phyloP scores from a whole-genome alignment of 352 stramenopile species.

The Phytophthora aleatoria region DNA sequence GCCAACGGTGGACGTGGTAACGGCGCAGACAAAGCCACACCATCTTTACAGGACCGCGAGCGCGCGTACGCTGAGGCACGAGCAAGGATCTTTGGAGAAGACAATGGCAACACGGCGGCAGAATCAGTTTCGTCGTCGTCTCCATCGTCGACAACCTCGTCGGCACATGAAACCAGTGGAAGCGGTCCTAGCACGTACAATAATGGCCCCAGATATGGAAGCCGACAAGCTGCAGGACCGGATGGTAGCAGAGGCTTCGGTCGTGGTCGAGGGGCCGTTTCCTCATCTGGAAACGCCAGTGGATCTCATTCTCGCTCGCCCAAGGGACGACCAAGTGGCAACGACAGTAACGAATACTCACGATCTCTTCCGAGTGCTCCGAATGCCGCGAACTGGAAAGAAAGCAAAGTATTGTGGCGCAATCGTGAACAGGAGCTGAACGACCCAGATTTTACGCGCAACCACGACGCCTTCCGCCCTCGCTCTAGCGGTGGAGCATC shows the following conservation, averaged over 20 bases:
- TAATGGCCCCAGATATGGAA: conserved; percentile 26
- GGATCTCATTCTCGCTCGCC: conserved; percentile 15
- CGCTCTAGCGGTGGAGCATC: conserved; percentile 35
- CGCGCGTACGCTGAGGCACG: conserved; percentile 93
- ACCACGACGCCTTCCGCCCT: conserved; percentile 72
- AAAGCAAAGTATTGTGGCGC: conserved; percentile 93
- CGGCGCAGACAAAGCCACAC: conserved; percentile 59
- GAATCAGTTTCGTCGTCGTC: conserved; percentile 34
- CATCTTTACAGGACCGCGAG: conserved; percentile 92
- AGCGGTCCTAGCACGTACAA: conserved; percentile 4
- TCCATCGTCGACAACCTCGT: conserved; percentile 28
- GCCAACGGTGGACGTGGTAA: conserved; percentile 48
- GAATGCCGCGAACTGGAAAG: conserved; percentile 75
- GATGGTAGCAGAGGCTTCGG: conserved; percentile 62
- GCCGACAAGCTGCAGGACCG: conserved; percentile 54
- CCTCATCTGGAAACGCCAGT: conserved; percentile 2
- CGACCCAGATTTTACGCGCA: conserved; percentile 91
- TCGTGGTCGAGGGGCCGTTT: conserved; percentile 12
- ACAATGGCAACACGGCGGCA: conserved; percentile 30
- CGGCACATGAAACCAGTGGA: conserved; percentile 14
- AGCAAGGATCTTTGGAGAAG: conserved; percentile 93
- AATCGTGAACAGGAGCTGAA: conserved; percentile 95
- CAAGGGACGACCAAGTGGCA: conserved; percentile 15
- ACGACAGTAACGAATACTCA: conserved; percentile 22
- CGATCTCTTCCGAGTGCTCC: conserved; percentile 28